Evolutionary conservation across 306 rosid species (phyloP).

Genomic region (Lathyrus tuberosus): DNA sequence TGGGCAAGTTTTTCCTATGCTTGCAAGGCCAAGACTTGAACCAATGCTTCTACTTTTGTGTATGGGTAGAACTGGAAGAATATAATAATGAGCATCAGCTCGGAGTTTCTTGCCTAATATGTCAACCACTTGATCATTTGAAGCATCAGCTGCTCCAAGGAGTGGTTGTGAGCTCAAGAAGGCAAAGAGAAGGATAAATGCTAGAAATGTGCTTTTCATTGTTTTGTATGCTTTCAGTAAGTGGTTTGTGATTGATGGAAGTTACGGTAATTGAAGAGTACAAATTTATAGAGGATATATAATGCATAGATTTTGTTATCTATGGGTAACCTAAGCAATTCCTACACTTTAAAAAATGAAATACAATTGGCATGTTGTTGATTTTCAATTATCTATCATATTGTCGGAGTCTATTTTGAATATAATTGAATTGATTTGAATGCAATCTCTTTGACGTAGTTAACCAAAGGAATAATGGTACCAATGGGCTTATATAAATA

Average conservation of each 20-base stretch:
- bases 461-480: too few species aligned
- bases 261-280: not conserved
- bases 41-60: not conserved
- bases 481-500: too few species aligned
- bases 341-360: too few species aligned
- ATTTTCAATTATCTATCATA: accelerated
- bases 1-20: constrained; percentile 36
- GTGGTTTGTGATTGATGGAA: constrained; percentile 10
- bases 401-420: too few species aligned
- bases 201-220: constrained; percentile 24
- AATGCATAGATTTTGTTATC: not conserved
- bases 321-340: not conserved
- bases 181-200: not conserved
- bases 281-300: not conserved
- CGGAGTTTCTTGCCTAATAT: constrained; percentile 32
- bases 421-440: too few species aligned
- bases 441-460: too few species aligned
- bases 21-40: not conserved
- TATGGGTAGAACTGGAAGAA: constrained; percentile 7
- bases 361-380: too few species aligned
- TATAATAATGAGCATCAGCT: constrained; percentile 26
- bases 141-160: not conserved
- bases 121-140: constrained; percentile 46
- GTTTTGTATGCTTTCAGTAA: not conserved
- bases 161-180: not conserved